Evolutionary conservation across 1,284 basidiomycete genomes (phyloP), one percentile per base, ranked within the genome.

Genomic region (Pholiota adiposa): DNA sequence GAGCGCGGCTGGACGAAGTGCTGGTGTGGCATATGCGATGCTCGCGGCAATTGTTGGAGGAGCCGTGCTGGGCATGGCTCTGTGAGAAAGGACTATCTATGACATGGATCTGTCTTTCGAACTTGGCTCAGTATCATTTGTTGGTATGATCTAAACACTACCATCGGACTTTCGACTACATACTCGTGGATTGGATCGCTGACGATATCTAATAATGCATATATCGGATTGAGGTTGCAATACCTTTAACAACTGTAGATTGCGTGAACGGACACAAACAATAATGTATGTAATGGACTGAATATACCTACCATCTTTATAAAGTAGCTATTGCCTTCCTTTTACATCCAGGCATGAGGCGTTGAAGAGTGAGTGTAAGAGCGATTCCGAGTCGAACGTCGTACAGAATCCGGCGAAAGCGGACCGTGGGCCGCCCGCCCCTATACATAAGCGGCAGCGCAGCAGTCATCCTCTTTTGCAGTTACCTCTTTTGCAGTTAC

Each of bases 1-100:
- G 34, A 61, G 49, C 23, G 57, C 54, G n/a, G 50, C 57, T 29
- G 25, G 57, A n/a, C 40, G 31, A 6, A 31, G 11, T 31, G 53
- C 54, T 16, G 27, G 48, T 27, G 29, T 54, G 25, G 48, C 40
- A 21, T 48, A 27, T 21, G 23, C 36, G 7, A 29, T 65, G 33
- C 23, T 60, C 4, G 40, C 29, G 31, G 29, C 33, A 3, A 29
- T 58, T 14, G 25, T 63, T 46, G 55, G 51, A 29, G 54, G 56
- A 38, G 49, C 50, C 21, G 41, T 63, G 56, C 61, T 65, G 55
- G 49, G 54, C 55, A 51, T 57, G 44, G 38, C 48, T 50, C 55
- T 64, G 14, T 63, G 58, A 60, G 16, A 46, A 23, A 21, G 19
- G 23, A 6, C 23, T 46, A 46, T 4, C 44, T 16, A 4, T 9